A percentile compares a stretch with the other conserved stretches of the same genome.
Evolutionary conservation across 2,329 filamentous ascomycete species (phyloP).

Genomic region (Sclerotinia nivalis): DNA sequence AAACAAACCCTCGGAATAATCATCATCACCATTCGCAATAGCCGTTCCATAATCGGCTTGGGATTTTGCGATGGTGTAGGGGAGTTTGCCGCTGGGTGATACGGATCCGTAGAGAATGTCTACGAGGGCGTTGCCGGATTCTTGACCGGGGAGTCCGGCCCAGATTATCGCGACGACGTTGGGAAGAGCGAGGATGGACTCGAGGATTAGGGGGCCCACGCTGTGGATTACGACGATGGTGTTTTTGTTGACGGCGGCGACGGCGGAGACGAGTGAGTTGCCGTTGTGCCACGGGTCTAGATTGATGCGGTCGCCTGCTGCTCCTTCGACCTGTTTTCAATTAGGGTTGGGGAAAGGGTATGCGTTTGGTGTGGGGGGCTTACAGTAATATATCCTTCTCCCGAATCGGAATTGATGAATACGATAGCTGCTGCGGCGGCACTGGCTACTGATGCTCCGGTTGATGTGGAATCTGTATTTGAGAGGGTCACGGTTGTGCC

Average conservation of each 20-base stretch:
- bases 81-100: constrained; percentile 48
- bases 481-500: constrained; percentile 56
- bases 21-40: constrained; percentile 40
- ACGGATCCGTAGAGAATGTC: constrained; percentile 62
- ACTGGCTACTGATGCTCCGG: constrained; percentile 33
- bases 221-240: constrained; percentile 67
- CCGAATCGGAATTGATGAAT: constrained; percentile 67
- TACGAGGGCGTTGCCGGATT: constrained; percentile 60
- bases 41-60: constrained; percentile 48
- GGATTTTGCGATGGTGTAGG: constrained; percentile 63
- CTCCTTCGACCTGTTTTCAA: constrained; percentile 31
- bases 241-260: constrained; percentile 59
- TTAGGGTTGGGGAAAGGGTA: background rate
- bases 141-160: constrained; percentile 61
- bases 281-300: constrained; percentile 64
- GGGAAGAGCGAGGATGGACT: constrained; percentile 59
- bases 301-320: constrained; percentile 57
- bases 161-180: constrained; percentile 65
- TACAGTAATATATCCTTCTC: constrained; percentile 61
- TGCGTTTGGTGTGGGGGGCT: background rate
- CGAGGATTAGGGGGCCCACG: constrained; percentile 59
- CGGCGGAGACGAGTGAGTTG: constrained; percentile 52
- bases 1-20: constrained; percentile 47
- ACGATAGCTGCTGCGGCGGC: constrained; percentile 65
- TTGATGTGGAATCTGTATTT: constrained; percentile 50